Base-by-base conservation (phyloP, 805 yeast species). In the Kluyveromyces starmeri region DNA sequence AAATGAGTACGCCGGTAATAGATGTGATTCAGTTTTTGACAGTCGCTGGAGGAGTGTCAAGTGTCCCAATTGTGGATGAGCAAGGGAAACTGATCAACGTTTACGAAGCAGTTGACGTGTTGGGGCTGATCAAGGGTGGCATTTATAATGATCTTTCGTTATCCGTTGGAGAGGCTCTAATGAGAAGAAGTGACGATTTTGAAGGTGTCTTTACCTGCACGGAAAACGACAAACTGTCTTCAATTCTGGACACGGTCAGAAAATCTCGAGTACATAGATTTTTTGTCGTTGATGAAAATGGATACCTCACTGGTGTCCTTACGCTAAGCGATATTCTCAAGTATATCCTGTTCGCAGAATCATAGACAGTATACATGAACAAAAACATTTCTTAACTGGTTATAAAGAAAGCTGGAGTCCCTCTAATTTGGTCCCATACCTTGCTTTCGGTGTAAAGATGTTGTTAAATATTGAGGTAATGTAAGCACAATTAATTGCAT, bases 161-260 rank as follows among this genome's bases (percentile, higher is more conserved):
- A 46, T 79, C 89, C 39, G 96, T 92, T 4, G 99, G 98, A 3
- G 96, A 92, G 58, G 97, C 97, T 0, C 65, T 92, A 35, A 75
- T 92, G 76, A 76, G 95, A 59, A 54, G 63, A 41, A 78, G 95
- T 4, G 96, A 88, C 47, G 96, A 92, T 55, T 92, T 89, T 50
- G 97, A 92, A 59, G 98, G 99, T 39, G 97, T 92, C 10, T 84
- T 86, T 60, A 92, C 97, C 0, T 92, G 98, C 61, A 84, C 96
- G 0, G 68, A 77, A 44, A 71, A 77, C 46, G 99, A 92, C 56
- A 71, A 88, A 43, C 64, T 92, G 38, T 80, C 89, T 41, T 84
- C 94, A 11, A 81, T 92, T 38, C 71, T 92, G 77, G 96, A 88
- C 55, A 88, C 95, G 22, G 85, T 92, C 40, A 73, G 96, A 50